Percentiles rank a stretch among this genome's conserved stretches.
These are phyloP conservation scores for Mycosphaerelloides madeirae DNA, from an alignment of 2,329 filamentous ascomycete species.

Conservation along the genomic window DNA sequence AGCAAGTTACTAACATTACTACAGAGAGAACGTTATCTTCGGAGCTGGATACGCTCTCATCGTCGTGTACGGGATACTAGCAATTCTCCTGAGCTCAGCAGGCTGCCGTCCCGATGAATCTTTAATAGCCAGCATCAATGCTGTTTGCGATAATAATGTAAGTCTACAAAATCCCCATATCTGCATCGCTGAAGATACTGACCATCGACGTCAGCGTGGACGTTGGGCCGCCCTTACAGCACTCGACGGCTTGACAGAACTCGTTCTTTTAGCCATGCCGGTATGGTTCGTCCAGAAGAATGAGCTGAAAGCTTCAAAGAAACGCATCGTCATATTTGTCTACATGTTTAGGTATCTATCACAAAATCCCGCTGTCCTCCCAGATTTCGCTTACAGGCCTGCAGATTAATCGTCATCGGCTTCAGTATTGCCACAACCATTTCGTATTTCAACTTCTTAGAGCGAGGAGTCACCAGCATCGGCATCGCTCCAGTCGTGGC, in stretches of 20 bases:
- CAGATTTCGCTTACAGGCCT: not conserved
- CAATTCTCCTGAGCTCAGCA: slow-evolving; percentile 19
- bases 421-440: slow-evolving; percentile 15
- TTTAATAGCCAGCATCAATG: slow-evolving; percentile 12
- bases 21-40: slow-evolving; percentile 18
- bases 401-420: slow-evolving; percentile 14
- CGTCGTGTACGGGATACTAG: slow-evolving; percentile 15
- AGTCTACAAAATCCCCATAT: not conserved
- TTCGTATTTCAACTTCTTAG: slow-evolving; percentile 23
- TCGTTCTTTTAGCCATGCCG: slow-evolving; percentile 22
- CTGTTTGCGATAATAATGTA: slow-evolving; percentile 22
- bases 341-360: slow-evolving; percentile 14
- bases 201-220: slow-evolving; percentile 7
- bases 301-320: slow-evolving; percentile 20
- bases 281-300: slow-evolving; percentile 24
- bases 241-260: slow-evolving; percentile 19
- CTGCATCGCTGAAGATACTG: not conserved
- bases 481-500: slow-evolving; percentile 18
- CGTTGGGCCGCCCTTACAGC: slow-evolving; percentile 18
- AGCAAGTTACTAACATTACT: no score
- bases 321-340: slow-evolving; percentile 20
- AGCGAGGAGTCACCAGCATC: slow-evolving; percentile 15
- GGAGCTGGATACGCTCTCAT: slow-evolving; percentile 12
- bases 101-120: slow-evolving; percentile 16
- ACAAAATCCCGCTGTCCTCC: not conserved